Conservation (phyloP, 31 red algal species). For the Odonthalia washingtoniensis region DNA sequence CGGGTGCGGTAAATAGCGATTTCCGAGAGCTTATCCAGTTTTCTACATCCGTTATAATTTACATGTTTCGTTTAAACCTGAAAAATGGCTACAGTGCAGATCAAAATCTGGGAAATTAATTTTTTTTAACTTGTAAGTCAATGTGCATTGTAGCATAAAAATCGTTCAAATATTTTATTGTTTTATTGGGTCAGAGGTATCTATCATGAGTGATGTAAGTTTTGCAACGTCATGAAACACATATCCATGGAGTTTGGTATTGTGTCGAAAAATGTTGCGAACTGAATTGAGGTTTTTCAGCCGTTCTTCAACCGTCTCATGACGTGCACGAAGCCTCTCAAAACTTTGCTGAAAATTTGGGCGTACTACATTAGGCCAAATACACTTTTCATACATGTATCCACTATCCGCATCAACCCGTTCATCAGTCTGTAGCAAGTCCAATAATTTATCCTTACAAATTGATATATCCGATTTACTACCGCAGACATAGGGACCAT, state of each 20-base stretch:
- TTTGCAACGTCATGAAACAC: not conserved
- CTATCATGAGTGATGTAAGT: not conserved
- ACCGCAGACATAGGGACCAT: constrained; percentile 15
- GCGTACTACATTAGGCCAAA: not conserved
- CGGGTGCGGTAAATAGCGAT: too few species aligned
- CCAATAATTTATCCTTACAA: not conserved
- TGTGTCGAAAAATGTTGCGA: not conserved
- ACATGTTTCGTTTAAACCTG: too few species aligned
- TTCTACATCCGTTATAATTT: too few species aligned
- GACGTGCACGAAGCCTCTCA: not conserved
- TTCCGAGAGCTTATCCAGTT: too few species aligned
- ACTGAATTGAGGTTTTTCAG: not conserved
- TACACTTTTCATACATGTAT: not conserved
- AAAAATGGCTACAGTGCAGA: too few species aligned
- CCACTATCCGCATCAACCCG: not conserved
- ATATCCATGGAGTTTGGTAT: not conserved
- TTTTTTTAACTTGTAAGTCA: too few species aligned
- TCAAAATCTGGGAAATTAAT: too few species aligned
- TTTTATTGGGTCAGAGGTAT: not conserved
- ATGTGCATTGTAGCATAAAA: too few species aligned
- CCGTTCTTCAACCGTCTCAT: not conserved
- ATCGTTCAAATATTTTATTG: too few species aligned
- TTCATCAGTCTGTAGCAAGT: not conserved
- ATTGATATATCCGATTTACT: constrained; percentile 17
- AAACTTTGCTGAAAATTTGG: not conserved